Conservation (phyloP, 2,329 filamentous ascomycete genomes). For the Diaporthe nobilis region DNA sequence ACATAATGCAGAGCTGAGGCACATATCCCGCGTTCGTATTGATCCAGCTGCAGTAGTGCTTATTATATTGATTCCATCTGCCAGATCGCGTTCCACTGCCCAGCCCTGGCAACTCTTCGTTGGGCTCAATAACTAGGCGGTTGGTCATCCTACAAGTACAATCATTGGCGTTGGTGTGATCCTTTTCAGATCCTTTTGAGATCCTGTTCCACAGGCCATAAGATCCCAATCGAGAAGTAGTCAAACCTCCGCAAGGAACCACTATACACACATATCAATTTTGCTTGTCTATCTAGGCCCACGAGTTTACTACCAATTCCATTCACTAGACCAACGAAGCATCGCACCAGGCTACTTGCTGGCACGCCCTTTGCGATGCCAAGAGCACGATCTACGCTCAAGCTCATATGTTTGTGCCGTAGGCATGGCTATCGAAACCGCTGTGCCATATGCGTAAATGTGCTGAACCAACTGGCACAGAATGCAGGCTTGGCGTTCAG, state of each 20-base stretch:
- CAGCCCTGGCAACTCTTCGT: neutral
- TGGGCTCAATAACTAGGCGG: neutral
- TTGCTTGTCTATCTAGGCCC: no score
- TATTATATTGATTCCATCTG: neutral
- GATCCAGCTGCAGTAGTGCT: neutral
- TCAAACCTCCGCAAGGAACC: neutral
- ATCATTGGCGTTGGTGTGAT: neutral
- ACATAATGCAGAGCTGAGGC: neutral
- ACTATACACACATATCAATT: neutral
- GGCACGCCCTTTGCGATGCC: neutral
- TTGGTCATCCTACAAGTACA: neutral
- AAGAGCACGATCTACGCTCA: neutral
- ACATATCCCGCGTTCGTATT: no score
- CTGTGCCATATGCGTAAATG: no score
- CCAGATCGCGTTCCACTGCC: neutral
- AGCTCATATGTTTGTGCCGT: neutral
- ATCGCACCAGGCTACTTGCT: neutral
- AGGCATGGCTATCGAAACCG: neutral
- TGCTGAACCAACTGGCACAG: no score
- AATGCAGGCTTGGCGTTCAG: no score
- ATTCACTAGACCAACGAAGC: neutral
- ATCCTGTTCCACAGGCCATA: neutral
- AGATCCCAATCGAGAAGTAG: neutral
- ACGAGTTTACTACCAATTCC: neutral
- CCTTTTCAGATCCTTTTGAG: neutral